Evolutionary conservation across 805 yeast species (phyloP), one percentile per base, ranked within the genome.

Genomic region (Hanseniaspora pseudoguilliermondii): DNA sequence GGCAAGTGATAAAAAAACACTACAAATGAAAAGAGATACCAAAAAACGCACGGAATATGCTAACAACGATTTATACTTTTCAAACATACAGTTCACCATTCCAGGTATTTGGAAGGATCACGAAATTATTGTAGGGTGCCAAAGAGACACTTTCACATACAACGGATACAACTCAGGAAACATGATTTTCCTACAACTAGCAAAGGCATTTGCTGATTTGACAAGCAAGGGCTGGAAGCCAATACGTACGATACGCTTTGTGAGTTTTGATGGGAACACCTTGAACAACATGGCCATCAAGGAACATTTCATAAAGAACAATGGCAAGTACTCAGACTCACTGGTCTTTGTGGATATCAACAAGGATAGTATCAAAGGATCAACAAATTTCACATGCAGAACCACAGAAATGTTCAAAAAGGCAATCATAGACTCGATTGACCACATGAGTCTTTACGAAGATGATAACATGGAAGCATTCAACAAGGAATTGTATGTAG

Each of bases 241-340:
- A 11, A 66, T 77, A 51, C 72, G 93, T 62, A 79, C 89, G 0
- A 81, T 87, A 25, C 73, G 79, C 54, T 72, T 87, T 47, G 83
- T 83, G 0, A 80, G 86, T 32, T 87, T 89, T 89, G 95, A 87
- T 67, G 95, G 86, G 38, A 89, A 82, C 60, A 87, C 82, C 63
- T 78, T 77, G 59, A 91, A 85, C 0, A 69, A 81, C 55, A 60
- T 86, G 34, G 95, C 95, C 0, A 80, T 89, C 0, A 51, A 35
- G 39, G 82, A 93, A 0, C 93, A 86, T 62, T 84, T 75, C 71
- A 88, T 83, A 6, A 91, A 85, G 65, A 79, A 80, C 48, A 71
- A 78, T 74, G 2, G 64, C 71, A 27, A 63, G 63, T 34, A 66
- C 85, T 38, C 70, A 73, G 48, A 72, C 70, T 41, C 73, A 75